These are phyloP conservation scores for Platanthera zijinensis DNA, from an alignment of 106 monocot species.

Conservation along the genomic window DNA sequence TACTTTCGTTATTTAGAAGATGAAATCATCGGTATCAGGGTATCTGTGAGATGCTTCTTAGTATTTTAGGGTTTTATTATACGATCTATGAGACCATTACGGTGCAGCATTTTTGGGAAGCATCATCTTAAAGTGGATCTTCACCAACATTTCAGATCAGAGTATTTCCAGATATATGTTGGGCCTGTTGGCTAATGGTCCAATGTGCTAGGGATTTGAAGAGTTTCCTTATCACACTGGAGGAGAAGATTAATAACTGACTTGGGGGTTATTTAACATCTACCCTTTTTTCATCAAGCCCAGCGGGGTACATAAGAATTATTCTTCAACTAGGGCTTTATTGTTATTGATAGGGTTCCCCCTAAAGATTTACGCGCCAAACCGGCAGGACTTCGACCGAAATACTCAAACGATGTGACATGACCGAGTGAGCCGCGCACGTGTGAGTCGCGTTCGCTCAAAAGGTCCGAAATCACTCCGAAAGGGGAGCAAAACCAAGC, in stretches of 20 bases:
- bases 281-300: neutral
- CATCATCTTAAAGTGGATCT: neutral
- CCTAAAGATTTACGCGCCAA: too few species aligned
- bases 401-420: too few species aligned
- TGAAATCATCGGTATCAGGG: neutral
- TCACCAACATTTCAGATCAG: neutral
- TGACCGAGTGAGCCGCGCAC: too few species aligned
- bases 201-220: neutral
- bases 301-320: too few species aligned
- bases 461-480: too few species aligned
- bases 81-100: neutral
- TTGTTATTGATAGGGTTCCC: too few species aligned
- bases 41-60: neutral
- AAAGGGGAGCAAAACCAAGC: too few species aligned
- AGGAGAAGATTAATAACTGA: neutral
- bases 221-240: neutral
- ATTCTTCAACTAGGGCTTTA: too few species aligned
- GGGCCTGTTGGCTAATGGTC: neutral
- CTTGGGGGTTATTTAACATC: neutral
- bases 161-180: neutral
- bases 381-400: too few species aligned
- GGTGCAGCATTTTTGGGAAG: neutral
- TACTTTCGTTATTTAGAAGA: neutral
- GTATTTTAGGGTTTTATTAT: neutral
- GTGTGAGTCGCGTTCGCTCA: too few species aligned